Evolutionary conservation across 345 rosid genomes (phyloP).

Genomic region (Aegle marmelos): DNA sequence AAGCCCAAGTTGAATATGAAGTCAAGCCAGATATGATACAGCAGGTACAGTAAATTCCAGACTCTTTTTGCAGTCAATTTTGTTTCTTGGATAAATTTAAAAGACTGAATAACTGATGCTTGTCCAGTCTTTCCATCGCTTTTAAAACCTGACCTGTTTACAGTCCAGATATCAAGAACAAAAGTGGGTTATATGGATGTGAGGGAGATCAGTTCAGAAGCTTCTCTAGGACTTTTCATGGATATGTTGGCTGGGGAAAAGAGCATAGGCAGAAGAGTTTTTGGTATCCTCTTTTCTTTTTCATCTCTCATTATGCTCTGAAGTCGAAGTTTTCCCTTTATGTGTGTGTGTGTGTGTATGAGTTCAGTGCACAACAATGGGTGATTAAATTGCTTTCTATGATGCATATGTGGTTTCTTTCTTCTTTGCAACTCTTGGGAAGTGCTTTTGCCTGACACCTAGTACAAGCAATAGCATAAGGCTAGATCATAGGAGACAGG

Average conservation of each 20-base stretch:
- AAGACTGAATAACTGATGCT: conserved; percentile 11
- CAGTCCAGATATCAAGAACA: conserved; percentile 96
- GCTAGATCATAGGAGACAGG: neutral
- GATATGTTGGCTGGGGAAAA: conserved; percentile 69
- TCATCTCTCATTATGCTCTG: neutral
- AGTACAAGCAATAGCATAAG: neutral
- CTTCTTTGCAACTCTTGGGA: neutral
- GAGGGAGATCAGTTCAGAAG: conserved; percentile 54
- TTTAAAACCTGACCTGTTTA: conserved; percentile 74
- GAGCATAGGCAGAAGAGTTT: conserved; percentile 78
- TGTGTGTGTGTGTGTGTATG: too few species aligned
- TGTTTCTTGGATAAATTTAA: neutral
- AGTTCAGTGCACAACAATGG: neutral
- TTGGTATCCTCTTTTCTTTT: conserved; percentile 47
- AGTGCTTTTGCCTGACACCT: neutral
- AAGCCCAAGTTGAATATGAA: conserved; percentile 68
- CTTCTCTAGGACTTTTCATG: conserved; percentile 58
- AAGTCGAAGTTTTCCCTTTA: neutral
- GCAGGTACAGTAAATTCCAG: conserved; percentile 48
- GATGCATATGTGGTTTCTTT: neutral
- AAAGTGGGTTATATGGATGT: conserved; percentile 73
- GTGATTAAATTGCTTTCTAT: neutral
- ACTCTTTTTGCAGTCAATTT: neutral
- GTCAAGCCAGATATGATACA: conserved; percentile 42
- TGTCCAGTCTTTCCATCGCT: conserved; percentile 31